Evolutionary conservation across 352 stramenopile genomes (phyloP), one percentile per base, ranked within the genome.

Genomic region (Pythium grandisporangium): DNA sequence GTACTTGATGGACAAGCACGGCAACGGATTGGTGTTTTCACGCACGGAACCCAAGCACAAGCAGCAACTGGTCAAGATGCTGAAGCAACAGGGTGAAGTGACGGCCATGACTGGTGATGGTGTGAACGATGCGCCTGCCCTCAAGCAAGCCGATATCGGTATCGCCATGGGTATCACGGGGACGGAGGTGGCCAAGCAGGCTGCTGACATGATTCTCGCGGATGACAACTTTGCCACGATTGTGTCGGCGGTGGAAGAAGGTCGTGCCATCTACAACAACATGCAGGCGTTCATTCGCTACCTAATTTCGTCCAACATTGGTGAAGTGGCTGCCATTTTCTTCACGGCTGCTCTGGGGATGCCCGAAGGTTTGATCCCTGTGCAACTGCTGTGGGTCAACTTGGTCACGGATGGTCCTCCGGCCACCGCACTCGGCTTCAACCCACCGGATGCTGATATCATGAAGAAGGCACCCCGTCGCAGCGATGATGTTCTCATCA

Each of bases 381-480:
- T 99, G 49, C 96, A 99, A 64, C 72, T 99, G 11, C 66, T 99
- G 11, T 99, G 96, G 96, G 95, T 99, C n/a, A 99, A 99, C 70
- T 72, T 99, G 14, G 96, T 99, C 26, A 99, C 96, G 10, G 97
- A 99, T 64, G 96, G 96, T 22, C 95, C 94, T 22, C 96, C 96
- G 13, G 97, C 96, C 2, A 99, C 95, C 14, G 94, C 96, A 13
- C 80, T 99, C 5, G 96, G 96, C 21, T 99, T 99, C 66, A 99
- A 99, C 73, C 94, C 96, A 30, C 92, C 96, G 23, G 91, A 98
- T 55, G 90, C 84, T 23, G 93, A 98, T 73, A 93, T 99, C 41
- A 99, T 99, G 96, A 85, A 75, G 48, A 87, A 95, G 53, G 85
- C 89, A 19, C 96, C 96, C 50, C 84, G 97, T 38, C 88, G 92